These are phyloP conservation scores for Calonectria hongkongensis DNA, from an alignment of 2,329 filamentous ascomycete genomes.

Conservation along the genomic window DNA sequence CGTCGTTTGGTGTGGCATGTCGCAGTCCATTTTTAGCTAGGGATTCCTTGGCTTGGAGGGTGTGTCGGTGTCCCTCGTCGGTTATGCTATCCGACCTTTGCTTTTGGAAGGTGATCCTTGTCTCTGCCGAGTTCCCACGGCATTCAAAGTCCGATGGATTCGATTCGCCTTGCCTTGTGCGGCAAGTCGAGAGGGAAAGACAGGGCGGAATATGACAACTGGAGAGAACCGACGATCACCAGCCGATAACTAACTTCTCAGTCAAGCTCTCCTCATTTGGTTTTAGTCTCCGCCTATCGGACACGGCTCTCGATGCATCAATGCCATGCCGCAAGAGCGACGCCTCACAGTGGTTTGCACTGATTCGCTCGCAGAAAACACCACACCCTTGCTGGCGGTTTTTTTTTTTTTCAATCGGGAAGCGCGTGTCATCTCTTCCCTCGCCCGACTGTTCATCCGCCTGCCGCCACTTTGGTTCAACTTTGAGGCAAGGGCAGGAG, in stretches of 20 bases:
- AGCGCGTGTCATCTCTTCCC: constrained; percentile 29
- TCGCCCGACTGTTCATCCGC: constrained; percentile 19
- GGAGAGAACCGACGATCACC: constrained; percentile 15
- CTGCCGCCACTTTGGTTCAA: constrained; percentile 10
- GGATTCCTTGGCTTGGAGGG: constrained; percentile 25
- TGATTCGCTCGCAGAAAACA: constrained; percentile 18
- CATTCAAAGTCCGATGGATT: constrained; percentile 29
- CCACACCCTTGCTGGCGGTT: constrained; percentile 1
- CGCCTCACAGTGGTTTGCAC: not conserved
- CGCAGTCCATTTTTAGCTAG: constrained; percentile 30
- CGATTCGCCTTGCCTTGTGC: constrained; percentile 13
- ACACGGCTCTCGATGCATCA: constrained; percentile 2
- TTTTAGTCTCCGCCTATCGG: constrained; percentile 22
- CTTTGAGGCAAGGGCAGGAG: constrained; percentile 22
- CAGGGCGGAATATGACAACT: constrained; percentile 12
- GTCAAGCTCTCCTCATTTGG: constrained; percentile 12
- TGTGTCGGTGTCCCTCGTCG: constrained; percentile 27
- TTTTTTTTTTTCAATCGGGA: constrained; percentile 8
- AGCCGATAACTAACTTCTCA: constrained; percentile 17
- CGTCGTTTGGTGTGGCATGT: constrained; percentile 19
- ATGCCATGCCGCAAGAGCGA: constrained; percentile 8
- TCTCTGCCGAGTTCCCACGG: constrained; percentile 11
- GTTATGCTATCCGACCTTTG: constrained; percentile 33
- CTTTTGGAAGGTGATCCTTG: constrained; percentile 23
- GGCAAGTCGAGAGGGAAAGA: constrained; percentile 15